phyloP scores from a whole-genome alignment of 2,329 filamentous ascomycete species.

The Lasiodiplodia sp. region DNA sequence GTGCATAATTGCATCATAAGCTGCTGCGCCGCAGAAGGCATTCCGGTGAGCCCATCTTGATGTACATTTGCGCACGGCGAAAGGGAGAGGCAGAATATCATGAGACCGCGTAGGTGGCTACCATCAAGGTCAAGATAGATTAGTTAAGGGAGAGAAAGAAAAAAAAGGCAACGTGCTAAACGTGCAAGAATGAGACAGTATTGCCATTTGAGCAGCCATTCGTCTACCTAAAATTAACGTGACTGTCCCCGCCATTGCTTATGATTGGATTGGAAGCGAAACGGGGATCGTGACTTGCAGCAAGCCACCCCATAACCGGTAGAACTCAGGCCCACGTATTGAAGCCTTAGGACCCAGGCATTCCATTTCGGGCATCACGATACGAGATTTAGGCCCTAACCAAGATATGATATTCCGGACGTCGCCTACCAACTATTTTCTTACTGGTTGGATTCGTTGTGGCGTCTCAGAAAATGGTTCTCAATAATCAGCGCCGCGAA shows the following conservation, averaged over 20 bases:
- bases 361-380: neutral
- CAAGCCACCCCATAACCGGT: neutral
- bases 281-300: neutral
- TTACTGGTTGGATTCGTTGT: neutral
- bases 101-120: neutral
- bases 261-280: neutral
- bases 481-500: neutral
- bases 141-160: neutral
- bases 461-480: neutral
- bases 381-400: neutral
- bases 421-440: neutral
- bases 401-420: no score
- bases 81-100: neutral
- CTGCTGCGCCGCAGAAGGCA: slow-evolving; percentile 6
- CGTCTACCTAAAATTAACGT: neutral
- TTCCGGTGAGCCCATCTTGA: neutral
- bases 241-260: neutral
- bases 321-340: no score
- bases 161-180: neutral
- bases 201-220: neutral
- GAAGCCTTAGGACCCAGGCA: no score
- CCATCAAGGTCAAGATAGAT: neutral
- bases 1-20: slow-evolving; percentile 5
- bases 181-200: neutral
- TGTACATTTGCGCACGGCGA: neutral